These are phyloP conservation scores for Fusarium acutatum DNA, from an alignment of 2,329 filamentous ascomycete genomes.

Conservation along the genomic window DNA sequence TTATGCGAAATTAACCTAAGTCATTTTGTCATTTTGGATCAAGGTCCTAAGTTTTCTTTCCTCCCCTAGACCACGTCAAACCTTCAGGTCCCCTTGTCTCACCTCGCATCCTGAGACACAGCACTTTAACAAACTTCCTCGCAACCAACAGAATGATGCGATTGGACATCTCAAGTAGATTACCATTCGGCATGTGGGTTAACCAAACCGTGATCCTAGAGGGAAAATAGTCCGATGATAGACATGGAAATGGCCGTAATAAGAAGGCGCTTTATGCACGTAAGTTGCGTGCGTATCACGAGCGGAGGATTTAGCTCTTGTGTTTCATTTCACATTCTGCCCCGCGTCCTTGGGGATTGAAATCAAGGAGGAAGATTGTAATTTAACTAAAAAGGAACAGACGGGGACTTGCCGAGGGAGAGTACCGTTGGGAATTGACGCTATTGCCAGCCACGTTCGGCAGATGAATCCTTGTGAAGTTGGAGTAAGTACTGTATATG, in stretches of 20 bases:
- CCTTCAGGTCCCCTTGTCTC: not conserved
- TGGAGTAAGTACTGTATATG: not conserved
- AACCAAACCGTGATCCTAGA: not conserved
- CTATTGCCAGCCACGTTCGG: not conserved
- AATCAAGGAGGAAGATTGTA: not conserved
- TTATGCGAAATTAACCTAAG: not conserved
- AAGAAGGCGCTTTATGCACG: conserved; percentile 15
- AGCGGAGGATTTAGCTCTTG: not conserved
- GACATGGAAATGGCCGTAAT: conserved; percentile 2
- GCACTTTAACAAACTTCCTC: not conserved
- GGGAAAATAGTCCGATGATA: conserved; percentile 4
- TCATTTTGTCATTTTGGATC: not conserved
- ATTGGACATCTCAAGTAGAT: not conserved
- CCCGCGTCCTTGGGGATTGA: conserved; percentile 4
- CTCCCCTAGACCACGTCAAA: not conserved
- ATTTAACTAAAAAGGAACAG: not conserved
- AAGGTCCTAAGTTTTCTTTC: not conserved
- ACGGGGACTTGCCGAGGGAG: not conserved
- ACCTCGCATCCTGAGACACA: not conserved
- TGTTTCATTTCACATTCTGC: not conserved
- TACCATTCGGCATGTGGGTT: not conserved
- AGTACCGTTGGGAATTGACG: not conserved
- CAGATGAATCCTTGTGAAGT: not conserved
- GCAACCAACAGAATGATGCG: not conserved
- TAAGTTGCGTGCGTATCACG: conserved; percentile 16